These are phyloP conservation scores for Aegilops longissima DNA, from an alignment of 176 grass and related monocot genomes.

Conservation along the genomic window DNA sequence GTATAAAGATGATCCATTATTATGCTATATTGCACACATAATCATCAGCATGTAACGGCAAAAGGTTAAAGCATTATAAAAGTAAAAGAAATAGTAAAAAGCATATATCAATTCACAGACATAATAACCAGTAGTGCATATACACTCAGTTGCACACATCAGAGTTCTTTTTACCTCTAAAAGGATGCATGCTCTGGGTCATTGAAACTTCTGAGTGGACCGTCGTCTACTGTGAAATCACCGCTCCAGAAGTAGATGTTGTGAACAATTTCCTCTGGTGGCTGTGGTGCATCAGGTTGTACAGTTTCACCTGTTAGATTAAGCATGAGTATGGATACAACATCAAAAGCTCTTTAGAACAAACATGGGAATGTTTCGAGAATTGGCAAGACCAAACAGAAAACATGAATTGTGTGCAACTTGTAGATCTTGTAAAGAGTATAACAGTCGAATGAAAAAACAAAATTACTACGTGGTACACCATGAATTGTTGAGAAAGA, in stretches of 20 bases:
- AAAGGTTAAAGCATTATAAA: background rate
- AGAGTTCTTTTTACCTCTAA: conserved; percentile 62
- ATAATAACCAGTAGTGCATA: conserved; percentile 8
- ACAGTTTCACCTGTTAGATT: conserved; percentile 51
- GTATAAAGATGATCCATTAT: background rate
- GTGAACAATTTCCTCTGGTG: conserved; percentile 49
- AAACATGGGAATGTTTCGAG: no score
- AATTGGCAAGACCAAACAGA: no score
- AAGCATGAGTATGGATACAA: no score
- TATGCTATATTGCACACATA: background rate
- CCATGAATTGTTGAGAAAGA: no score
- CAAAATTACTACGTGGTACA: no score
- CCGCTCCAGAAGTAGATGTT: conserved; percentile 80
- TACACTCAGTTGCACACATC: conserved; percentile 10
- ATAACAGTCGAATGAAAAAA: no score
- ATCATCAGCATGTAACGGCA: background rate
- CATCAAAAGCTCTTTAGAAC: no score
- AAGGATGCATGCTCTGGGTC: conserved; percentile 80
- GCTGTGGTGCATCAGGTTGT: conserved; percentile 48
- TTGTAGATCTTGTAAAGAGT: no score
- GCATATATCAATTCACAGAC: background rate
- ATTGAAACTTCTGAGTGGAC: conserved; percentile 80
- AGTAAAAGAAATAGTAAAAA: background rate
- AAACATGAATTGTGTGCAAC: no score
- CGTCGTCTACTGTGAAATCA: conserved; percentile 87